Conservation (phyloP, 164 flowering plant genomes). For the Hamamelis virginiana region DNA sequence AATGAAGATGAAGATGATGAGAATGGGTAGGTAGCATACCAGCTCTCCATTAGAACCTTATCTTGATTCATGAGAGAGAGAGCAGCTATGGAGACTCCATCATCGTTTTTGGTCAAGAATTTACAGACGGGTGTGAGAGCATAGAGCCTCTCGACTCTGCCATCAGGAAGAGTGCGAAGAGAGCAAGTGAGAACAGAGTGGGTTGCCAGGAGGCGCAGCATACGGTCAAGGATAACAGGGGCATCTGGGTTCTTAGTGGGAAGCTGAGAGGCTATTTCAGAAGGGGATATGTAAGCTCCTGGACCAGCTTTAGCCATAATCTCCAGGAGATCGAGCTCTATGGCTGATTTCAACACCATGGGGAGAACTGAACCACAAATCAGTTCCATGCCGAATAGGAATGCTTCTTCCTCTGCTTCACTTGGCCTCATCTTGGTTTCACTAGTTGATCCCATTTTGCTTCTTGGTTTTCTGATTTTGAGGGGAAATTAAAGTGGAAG, state of each 20-base stretch:
- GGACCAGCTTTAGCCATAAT: conserved; percentile 59
- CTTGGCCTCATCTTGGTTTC: conserved; percentile 29
- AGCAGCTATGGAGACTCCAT: conserved; percentile 66
- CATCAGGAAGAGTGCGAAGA: conserved; percentile 32
- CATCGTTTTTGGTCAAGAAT: conserved; percentile 66
- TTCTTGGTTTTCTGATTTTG: background rate
- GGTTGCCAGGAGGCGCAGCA: conserved; percentile 68
- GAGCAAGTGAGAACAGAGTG: conserved; percentile 56
- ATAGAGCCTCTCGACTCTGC: conserved; percentile 59
- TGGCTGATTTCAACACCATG: conserved; percentile 66
- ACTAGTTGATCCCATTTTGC: conserved; percentile 27
- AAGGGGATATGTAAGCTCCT: conserved; percentile 48
- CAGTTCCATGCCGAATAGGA: conserved; percentile 61
- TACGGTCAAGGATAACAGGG: conserved; percentile 67
- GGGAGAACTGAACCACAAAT: conserved; percentile 61
- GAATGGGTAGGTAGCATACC: conserved; percentile 36
- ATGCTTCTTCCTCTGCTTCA: conserved; percentile 42
- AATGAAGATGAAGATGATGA: no score
- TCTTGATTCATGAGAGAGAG: conserved; percentile 81
- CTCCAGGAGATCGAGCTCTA: conserved; percentile 77
- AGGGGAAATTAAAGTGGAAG: no score
- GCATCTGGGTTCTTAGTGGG: conserved; percentile 68
- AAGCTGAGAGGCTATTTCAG: conserved; percentile 59
- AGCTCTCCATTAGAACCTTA: conserved; percentile 91
- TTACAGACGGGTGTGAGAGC: conserved; percentile 75